These are phyloP conservation scores for Mycena chlorophos DNA, from an alignment of 768 basidiomycete genomes.

Conservation along the genomic window DNA sequence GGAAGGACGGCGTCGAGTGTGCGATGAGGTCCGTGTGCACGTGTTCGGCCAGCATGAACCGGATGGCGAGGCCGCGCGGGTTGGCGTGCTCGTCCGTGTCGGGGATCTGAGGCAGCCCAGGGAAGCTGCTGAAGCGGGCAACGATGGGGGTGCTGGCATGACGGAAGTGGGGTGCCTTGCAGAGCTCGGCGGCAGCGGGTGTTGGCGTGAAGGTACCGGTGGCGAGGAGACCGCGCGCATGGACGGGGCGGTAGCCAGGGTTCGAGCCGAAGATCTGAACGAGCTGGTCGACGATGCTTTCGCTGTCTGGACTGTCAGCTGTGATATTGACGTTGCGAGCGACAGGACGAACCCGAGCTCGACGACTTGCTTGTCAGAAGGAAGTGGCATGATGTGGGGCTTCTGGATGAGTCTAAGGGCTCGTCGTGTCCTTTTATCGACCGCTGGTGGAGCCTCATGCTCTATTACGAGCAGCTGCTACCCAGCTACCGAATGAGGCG, in stretches of 20 bases:
- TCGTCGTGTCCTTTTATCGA: not conserved
- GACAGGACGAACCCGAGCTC: conserved; percentile 1
- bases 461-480: not conserved
- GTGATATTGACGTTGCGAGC: not conserved
- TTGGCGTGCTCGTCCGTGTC: conserved; percentile 24
- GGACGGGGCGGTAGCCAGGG: conserved; percentile 21
- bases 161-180: conserved; percentile 21
- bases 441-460: not conserved
- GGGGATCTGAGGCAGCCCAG: conserved; percentile 20
- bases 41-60: conserved; percentile 21
- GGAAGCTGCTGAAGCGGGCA: conserved; percentile 24
- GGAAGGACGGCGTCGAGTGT: conserved; percentile 22
- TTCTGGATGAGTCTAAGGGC: not conserved
- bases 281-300: conserved; percentile 7
- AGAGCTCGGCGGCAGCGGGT: conserved; percentile 16
- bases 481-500: too few species aligned
- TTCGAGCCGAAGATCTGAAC: conserved; percentile 18
- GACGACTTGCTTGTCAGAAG: conserved; percentile 18
- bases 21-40: conserved; percentile 24
- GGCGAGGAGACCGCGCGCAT: conserved; percentile 21
- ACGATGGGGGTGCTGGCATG: conserved; percentile 19
- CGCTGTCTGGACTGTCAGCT: not conserved
- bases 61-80: conserved; percentile 23
- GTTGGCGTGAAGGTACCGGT: conserved; percentile 20
- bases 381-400: conserved; percentile 17